These are phyloP conservation scores for Didymella pinodella DNA, from an alignment of 2,329 filamentous ascomycete species.

Conservation along the genomic window DNA sequence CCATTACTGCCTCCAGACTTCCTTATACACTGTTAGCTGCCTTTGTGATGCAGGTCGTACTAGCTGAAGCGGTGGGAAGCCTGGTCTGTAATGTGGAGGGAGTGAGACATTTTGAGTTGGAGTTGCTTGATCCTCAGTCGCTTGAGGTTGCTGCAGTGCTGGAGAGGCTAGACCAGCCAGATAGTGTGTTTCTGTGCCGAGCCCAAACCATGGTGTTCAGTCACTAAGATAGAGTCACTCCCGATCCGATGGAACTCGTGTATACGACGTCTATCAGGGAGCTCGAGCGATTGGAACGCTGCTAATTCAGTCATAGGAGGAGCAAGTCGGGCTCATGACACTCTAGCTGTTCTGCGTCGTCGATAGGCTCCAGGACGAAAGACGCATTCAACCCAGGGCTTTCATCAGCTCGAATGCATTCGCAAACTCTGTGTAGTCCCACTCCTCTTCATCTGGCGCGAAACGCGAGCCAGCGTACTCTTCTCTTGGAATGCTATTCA, in stretches of 20 bases:
- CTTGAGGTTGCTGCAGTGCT: too few species aligned
- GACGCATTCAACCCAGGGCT: background rate
- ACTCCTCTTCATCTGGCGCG: constrained; percentile 32
- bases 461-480: constrained; percentile 36
- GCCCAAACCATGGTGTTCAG: background rate
- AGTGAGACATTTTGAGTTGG: too few species aligned
- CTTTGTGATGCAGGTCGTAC: background rate
- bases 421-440: constrained; percentile 36
- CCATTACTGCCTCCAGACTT: too few species aligned
- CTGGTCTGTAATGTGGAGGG: too few species aligned
- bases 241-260: too few species aligned
- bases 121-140: too few species aligned
- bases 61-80: background rate
- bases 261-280: too few species aligned
- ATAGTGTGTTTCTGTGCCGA: too few species aligned
- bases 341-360: background rate
- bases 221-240: background rate
- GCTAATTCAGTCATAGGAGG: background rate
- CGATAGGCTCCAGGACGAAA: background rate
- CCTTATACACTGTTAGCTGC: too few species aligned
- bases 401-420: constrained; percentile 17
- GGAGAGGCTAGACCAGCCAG: too few species aligned
- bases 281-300: background rate
- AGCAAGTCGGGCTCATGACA: background rate
- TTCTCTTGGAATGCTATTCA: constrained; percentile 18